Conservation (phyloP, 202 grass and related monocot species). For the Brachypodium distachyon region DNA sequence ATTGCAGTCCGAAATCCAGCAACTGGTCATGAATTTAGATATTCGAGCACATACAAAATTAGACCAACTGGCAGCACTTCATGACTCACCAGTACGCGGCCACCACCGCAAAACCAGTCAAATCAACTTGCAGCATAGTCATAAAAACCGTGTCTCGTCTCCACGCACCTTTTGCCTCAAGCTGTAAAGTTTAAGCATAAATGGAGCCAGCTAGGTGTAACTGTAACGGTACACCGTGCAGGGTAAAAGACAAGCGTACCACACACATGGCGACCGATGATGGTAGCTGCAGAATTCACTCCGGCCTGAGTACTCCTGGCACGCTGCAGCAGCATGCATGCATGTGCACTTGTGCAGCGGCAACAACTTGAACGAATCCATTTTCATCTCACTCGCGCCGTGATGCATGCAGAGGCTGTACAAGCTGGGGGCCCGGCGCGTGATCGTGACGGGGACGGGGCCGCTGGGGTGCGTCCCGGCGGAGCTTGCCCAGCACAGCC, state of each 20-base stretch:
- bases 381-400: neutral
- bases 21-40: neutral
- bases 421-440: conserved; percentile 54
- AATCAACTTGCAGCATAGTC: neutral
- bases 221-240: neutral
- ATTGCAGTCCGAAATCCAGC: neutral
- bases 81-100: neutral
- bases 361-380: neutral
- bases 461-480: conserved; percentile 81
- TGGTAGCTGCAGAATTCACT: neutral
- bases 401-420: conserved; percentile 48
- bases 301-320: too few relatives aligned
- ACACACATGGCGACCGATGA: neutral
- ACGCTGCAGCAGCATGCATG: neutral
- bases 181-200: neutral
- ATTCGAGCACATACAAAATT: neutral
- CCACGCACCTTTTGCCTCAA: neutral
- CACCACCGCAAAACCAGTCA: neutral
- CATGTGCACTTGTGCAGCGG: neutral
- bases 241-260: neutral
- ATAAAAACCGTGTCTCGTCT: neutral
- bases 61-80: neutral
- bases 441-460: conserved; percentile 83
- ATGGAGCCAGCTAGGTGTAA: neutral
- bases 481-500: conserved; percentile 64